Percentiles rank a stretch among this genome's conserved stretches.
These are phyloP conservation scores for Russula vinacea DNA, from an alignment of 768 basidiomycete species.

Conservation along the genomic window DNA sequence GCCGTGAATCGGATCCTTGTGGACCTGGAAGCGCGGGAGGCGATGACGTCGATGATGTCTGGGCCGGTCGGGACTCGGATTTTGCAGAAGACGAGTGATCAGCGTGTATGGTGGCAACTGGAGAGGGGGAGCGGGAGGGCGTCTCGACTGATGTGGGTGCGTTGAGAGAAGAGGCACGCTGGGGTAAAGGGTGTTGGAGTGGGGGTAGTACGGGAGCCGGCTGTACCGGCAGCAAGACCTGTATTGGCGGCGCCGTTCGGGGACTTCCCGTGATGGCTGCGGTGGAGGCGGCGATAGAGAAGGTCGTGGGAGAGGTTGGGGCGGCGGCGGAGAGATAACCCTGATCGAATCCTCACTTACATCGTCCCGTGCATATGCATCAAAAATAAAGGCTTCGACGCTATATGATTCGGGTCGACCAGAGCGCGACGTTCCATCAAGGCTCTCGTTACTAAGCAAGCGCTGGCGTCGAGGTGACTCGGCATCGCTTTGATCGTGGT, in stretches of 20 bases:
- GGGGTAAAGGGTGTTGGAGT: constrained; percentile 26
- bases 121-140: constrained; percentile 57
- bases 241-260: constrained; percentile 10
- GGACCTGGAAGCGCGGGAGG: constrained; percentile 31
- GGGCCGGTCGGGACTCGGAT: constrained; percentile 27
- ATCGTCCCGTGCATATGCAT: constrained; percentile 70
- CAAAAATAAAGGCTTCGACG: constrained; percentile 80
- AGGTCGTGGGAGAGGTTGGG: constrained; percentile 20
- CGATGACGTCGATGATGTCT: constrained; percentile 15
- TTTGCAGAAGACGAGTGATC: not conserved
- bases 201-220: constrained; percentile 17
- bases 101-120: constrained; percentile 32
- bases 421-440: constrained; percentile 30
- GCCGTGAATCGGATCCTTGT: constrained; percentile 74
- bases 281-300: constrained; percentile 24
- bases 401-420: constrained; percentile 69
- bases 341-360: constrained; percentile 37
- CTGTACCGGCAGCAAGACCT: constrained; percentile 2
- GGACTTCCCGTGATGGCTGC: not conserved
- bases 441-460: constrained; percentile 50
- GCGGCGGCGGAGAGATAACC: constrained; percentile 7
- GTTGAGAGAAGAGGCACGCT: constrained; percentile 37
- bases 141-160: constrained; percentile 42
- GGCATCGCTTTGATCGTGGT: constrained; percentile 35
- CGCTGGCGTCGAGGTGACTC: constrained; percentile 40